phyloP scores from a whole-genome alignment of 805 yeast genomes.

The Starmerella davenportii region DNA sequence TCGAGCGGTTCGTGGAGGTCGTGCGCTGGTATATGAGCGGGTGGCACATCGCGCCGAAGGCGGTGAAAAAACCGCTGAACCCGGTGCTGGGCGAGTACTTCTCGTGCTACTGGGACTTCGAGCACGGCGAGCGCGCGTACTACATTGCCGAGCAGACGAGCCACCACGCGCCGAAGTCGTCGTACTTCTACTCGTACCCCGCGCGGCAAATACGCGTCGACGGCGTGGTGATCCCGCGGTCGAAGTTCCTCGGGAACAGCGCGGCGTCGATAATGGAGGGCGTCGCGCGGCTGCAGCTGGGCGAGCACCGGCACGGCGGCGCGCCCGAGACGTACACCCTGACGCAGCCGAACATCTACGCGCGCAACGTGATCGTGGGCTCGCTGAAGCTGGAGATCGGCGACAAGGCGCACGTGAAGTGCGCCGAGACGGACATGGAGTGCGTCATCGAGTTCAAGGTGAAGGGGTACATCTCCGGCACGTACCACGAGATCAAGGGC shows the following conservation, averaged over 20 bases:
- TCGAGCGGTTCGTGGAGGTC: conserved; percentile 53
- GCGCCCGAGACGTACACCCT: conserved; percentile 54
- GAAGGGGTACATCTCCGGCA: conserved; percentile 83
- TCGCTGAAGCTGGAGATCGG: conserved; percentile 80
- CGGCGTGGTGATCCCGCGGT: conserved; percentile 73
- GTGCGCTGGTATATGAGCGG: conserved; percentile 84
- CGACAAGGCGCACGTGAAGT: conserved; percentile 66
- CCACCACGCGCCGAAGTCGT: conserved; percentile 96
- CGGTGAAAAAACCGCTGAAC: conserved; percentile 90
- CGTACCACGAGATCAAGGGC: conserved; percentile 81
- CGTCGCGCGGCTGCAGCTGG: conserved; percentile 38
- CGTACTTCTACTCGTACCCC: conserved; percentile 79
- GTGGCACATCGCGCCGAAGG: conserved; percentile 98
- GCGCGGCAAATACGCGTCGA: conserved; percentile 66
- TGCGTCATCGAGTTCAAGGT: conserved; percentile 87
- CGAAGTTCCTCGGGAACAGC: conserved; percentile 81
- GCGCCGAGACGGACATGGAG: conserved; percentile 37
- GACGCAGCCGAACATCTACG: conserved; percentile 93
- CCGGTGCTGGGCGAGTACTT: conserved; percentile 88
- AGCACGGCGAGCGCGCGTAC: conserved; percentile 51
- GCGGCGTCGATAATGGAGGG: conserved; percentile 98
- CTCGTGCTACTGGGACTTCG: conserved; percentile 80
- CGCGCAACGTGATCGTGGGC: conserved; percentile 84
- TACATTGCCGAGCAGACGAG: conserved; percentile 89
- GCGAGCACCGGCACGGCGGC: conserved; percentile 32